Evolutionary conservation across 768 basidiomycete genomes (phyloP), one percentile per base, ranked within the genome.

Genomic region (Lactifluus pinguis): DNA sequence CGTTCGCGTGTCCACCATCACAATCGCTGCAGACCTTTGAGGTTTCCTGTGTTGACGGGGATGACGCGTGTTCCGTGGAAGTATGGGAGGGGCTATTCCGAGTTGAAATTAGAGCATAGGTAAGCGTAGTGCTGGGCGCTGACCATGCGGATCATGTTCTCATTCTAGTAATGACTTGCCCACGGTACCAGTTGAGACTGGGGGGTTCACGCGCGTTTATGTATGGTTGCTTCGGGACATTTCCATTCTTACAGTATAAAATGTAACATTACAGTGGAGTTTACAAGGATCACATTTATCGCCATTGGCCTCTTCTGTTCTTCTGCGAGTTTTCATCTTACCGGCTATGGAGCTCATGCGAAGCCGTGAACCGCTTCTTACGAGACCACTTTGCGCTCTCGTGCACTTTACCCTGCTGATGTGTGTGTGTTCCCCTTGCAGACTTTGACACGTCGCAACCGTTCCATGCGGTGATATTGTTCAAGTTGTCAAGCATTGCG

Each of bases 71-170:
- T 39, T 47, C 61, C 11, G 55, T 62, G 11, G 61, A 62, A 7
- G 61, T 62, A 11, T 62, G 61, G 61, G 45, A 57, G 11, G 61
- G 55, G 11, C 7, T 62, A 4, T 62, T 62, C 51, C 45, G 51
- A 36, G 45, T 62, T 4, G 61, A 62, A 32, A 42, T 62, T 17
- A 41, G 44, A n/a, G 8, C 29, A 25, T 53, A 61, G 50, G 49
- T 39, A 42, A 50, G 41, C 30, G 6, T 10, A 15, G 29, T 44
- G 41, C 21, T 51, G 10, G 3, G 7, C 25, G 19, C 6, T n/a
- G 25, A 29, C 13, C 7, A 6, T 41, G 17, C 30, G 38, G 34
- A 41, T 19, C 36, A 17, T 14, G 30, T 49, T 34, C 41, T 17
- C 7, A 34, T 45, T 60, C 34, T 34, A 47, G 53, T 17, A 44